Evolutionary conservation across 2,329 filamentous ascomycete genomes (phyloP), one percentile per base, ranked within the genome.

Genomic region (Fusarium torulosum): DNA sequence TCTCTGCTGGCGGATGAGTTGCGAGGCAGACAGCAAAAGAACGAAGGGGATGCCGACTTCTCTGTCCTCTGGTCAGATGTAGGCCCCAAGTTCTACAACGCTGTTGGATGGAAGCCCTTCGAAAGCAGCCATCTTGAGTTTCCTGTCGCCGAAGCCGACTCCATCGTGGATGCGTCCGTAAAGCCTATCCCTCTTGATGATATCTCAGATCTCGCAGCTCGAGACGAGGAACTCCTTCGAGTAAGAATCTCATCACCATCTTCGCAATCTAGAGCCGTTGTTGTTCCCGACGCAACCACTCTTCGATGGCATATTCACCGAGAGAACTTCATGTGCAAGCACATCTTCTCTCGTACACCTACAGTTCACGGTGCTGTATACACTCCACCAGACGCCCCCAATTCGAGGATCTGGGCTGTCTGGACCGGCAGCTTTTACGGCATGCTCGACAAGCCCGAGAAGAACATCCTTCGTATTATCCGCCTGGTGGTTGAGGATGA

Each of bases 31-130:
- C 70, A 79, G 41, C 66, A 68, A 3, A 50, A 73, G 67, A 37
- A 74, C 23, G 46, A 72, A n/a, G 70, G 74, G 25, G 79, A 80
- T 50, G 75, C 83, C 76, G 66, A 78, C 15, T 96, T 95, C 77
- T 94, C 92, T 1, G 86, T 96, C 9, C 83, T 97, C 10, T 97
- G 90, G 78, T 97, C 93, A 10, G 93, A 96, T 73, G 94, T 96
- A 67, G 93, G 94, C 20, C 91, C 93, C 82, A 81, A 82, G 38
- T 97, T 94, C 79, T 97, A 97, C 79, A 86, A 90, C 5, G 84
- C 83, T 31, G 84, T 88, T 66, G 93, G 93, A 44, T 97, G 94
- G 94, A 84, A 88, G 47, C 84, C 89, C 0, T 94, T 91, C 72
- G 83, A 86, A 20, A 95, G 92, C 59, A 83, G 85, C 2, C 94